These are phyloP conservation scores for Musa beccarii DNA, from an alignment of 176 grass and related monocot species.

Conservation along the genomic window DNA sequence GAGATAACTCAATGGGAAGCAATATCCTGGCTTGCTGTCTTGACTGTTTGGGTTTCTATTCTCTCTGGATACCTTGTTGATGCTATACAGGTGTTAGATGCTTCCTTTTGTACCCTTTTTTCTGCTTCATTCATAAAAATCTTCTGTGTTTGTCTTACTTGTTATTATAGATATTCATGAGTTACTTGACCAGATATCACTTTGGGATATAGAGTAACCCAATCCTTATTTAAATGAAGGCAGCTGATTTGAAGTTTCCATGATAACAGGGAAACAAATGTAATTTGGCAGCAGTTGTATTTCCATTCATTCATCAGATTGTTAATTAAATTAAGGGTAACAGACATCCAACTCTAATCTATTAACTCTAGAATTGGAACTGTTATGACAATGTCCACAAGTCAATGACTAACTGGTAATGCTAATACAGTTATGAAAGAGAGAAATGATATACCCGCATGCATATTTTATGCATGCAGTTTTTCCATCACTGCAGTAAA, in stretches of 20 bases:
- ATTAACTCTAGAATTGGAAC: neutral
- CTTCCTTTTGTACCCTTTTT: slow-evolving; percentile 1
- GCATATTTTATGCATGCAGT: too few species aligned
- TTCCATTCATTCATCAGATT: too few species aligned
- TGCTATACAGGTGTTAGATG: slow-evolving; percentile 75
- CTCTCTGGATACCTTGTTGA: slow-evolving; percentile 94
- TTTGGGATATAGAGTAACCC: neutral
- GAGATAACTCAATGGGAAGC: slow-evolving; percentile 88
- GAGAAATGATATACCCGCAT: neutral
- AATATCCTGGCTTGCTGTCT: slow-evolving; percentile 67
- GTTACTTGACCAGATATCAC: neutral
- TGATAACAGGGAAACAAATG: too few species aligned
- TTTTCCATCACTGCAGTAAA: too few species aligned
- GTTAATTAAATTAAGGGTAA: neutral
- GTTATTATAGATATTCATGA: neutral
- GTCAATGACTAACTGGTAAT: neutral
- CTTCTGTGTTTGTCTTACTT: neutral
- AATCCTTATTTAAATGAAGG: neutral
- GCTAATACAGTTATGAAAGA: neutral
- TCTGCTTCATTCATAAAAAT: neutral
- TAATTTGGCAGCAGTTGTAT: too few species aligned
- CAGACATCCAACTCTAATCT: neutral
- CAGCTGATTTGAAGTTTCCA: neutral
- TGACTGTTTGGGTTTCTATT: slow-evolving; percentile 96
- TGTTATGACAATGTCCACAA: neutral